Conservation (phyloP, 345 rosid genomes). For the Mangifera indica region DNA sequence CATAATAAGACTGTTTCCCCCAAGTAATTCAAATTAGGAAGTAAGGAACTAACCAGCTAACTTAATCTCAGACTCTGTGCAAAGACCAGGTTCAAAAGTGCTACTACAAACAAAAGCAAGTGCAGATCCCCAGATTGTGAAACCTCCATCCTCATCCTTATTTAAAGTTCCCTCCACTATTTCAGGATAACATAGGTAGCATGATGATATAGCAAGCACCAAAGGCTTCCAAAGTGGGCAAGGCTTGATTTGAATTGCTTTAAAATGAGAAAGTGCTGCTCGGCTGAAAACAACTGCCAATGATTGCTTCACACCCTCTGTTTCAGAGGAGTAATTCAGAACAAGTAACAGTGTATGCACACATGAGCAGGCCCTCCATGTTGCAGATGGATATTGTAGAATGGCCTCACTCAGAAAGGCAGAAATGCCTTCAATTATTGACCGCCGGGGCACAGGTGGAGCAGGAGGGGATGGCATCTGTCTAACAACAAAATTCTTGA, state of each 20-base stretch:
- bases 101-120: conserved; percentile 42
- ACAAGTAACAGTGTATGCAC: conserved; percentile 67
- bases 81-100: conserved; percentile 42
- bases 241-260: conserved; percentile 52
- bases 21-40: conserved; percentile 4
- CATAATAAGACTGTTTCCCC: not conserved
- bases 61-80: conserved; percentile 56
- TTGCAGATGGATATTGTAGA: conserved; percentile 71
- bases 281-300: conserved; percentile 47
- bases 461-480: conserved; percentile 65
- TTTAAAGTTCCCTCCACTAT: conserved; percentile 50
- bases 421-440: conserved; percentile 69
- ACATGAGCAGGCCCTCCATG: conserved; percentile 75
- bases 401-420: conserved; percentile 70
- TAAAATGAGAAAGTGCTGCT: conserved; percentile 72
- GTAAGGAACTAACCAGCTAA: conserved; percentile 50
- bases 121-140: conserved; percentile 65
- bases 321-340: conserved; percentile 56
- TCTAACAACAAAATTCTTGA: conserved; percentile 47
- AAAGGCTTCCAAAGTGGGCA: conserved; percentile 71
- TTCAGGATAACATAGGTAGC: conserved; percentile 62
- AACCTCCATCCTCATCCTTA: conserved; percentile 58
- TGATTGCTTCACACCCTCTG: conserved; percentile 52
- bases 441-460: conserved; percentile 61
- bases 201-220: conserved; percentile 73